Conservation (phyloP, 305 asterid species). For the Nicotiana rustica region DNA sequence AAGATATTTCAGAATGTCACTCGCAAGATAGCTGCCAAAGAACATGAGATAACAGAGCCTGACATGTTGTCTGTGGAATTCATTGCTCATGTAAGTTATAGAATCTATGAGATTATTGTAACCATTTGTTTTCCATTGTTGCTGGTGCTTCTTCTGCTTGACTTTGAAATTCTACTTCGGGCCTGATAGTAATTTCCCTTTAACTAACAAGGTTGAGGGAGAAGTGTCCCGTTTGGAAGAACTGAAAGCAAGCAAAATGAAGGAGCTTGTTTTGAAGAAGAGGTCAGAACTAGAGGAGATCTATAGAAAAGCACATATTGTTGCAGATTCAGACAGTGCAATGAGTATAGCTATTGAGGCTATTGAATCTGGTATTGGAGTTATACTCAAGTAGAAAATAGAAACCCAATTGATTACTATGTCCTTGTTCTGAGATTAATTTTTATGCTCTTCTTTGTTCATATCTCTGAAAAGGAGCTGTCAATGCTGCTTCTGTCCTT, state of each 20-base stretch:
- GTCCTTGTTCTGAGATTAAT: neutral
- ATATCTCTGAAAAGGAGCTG: constrained; percentile 63
- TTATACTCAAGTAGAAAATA: constrained; percentile 12
- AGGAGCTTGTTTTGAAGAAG: constrained; percentile 96
- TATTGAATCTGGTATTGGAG: constrained; percentile 79
- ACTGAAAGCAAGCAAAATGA: constrained; percentile 91
- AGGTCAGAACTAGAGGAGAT: constrained; percentile 87
- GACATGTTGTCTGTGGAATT: constrained; percentile 77
- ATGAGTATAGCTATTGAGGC: constrained; percentile 70
- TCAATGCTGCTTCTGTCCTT: constrained; percentile 78
- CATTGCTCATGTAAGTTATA: constrained; percentile 68
- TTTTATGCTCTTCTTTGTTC: constrained; percentile 25
- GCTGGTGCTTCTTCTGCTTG: neutral
- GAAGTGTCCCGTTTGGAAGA: constrained; percentile 93
- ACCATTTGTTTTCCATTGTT: neutral
- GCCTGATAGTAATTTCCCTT: neutral
- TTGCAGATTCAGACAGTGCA: constrained; percentile 68
- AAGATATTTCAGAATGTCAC: constrained; percentile 86
- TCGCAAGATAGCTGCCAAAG: constrained; percentile 88
- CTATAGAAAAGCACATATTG: constrained; percentile 81
- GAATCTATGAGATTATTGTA: neutral
- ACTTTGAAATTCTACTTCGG: neutral
- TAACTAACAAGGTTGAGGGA: constrained; percentile 68
- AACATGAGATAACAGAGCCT: constrained; percentile 85
- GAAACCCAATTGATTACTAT: neutral